Base-by-base conservation (phyloP, 768 basidiomycete genomes). In the Phanerodontia chrysosporium region DNA sequence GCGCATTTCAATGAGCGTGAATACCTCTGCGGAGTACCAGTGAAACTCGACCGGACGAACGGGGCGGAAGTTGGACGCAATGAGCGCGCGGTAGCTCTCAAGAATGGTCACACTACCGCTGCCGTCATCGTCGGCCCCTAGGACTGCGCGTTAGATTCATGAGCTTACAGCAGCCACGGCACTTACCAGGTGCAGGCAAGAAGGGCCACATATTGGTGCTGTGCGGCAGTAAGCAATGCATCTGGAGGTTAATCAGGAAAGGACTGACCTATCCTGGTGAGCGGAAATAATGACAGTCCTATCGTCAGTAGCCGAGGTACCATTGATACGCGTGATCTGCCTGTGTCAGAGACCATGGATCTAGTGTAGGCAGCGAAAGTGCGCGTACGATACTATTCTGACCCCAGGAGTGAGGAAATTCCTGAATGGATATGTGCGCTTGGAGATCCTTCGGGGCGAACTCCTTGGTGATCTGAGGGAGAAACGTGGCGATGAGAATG, bases 171-270 rank as follows among this genome's bases (percentile, higher is more conserved):
- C 51, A 46, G 39, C 36, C 59, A 53, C 51, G 44, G 32, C 39
- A 70, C 65, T 59, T 70, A 88, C 90, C 90, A 67, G 90, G 90
- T 35, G 90, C 90, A 52, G 86, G 79, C 29, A 85, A 73, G 73
- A 89, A 90, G 30, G 88, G 88, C 85, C 86, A 89, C 69, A 85
- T 69, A 73, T 87, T 88, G n/a, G 84, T 87, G 65, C 87, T 89
- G 46, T 57, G 46, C 58, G 62, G 44, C n/a, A n/a, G n/a, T n/a
- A n/a, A 52, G 45, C 58, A 44, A 29, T 52, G 36, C 51, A 32
- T 24, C 35, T 52, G 25, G 49, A 49, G 25, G 49, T 45, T 45
- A 52, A 49, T 60, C 49, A 45, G 46, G 25, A 55, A 57, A 55
- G 56, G 49, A 46, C 61, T 55, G 58, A 83, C 88, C 90, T 91